Conservation (phyloP, 768 basidiomycete genomes). For the Royoungia palumana region DNA sequence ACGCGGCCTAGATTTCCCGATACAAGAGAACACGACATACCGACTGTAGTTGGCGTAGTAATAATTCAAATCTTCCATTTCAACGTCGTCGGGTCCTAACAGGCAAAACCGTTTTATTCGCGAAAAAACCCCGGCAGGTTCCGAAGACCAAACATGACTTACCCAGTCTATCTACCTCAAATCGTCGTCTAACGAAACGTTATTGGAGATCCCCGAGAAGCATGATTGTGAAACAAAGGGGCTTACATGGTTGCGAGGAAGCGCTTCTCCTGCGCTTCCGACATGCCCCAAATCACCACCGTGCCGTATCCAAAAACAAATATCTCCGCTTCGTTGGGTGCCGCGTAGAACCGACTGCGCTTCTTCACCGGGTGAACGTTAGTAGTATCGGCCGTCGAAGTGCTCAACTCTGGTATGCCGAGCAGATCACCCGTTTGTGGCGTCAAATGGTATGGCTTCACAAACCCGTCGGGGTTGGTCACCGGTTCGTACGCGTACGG, state of each 20-base stretch:
- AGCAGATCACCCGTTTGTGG: conserved; percentile 63
- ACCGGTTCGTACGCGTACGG: conserved; percentile 76
- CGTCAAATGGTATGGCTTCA: conserved; percentile 24
- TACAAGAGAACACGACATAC: conserved; percentile 38
- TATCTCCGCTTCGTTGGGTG: conserved; percentile 76
- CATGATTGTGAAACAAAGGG: background rate
- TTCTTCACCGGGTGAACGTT: conserved; percentile 40
- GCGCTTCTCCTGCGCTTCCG: conserved; percentile 85
- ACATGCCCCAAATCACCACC: conserved; percentile 98
- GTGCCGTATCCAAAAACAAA: conserved; percentile 94
- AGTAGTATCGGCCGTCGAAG: conserved; percentile 26
- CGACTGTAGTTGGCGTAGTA: conserved; percentile 97
- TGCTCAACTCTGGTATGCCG: conserved; percentile 65
- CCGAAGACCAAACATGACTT: conserved; percentile 17
- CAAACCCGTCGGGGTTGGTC: conserved; percentile 30
- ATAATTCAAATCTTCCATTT: conserved; percentile 96
- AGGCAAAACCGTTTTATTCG: conserved; percentile 1
- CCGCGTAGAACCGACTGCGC: conserved; percentile 64
- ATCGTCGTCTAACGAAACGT: conserved; percentile 67
- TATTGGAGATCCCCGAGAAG: background rate
- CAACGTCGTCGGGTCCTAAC: conserved; percentile 78
- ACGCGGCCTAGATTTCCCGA: conserved; percentile 3
- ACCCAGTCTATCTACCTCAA: conserved; percentile 88
- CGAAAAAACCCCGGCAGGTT: background rate
- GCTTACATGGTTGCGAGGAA: conserved; percentile 88